Evolutionary conservation across 257 asterid species (phyloP).

Genomic region (Fraxinus cuspidata): DNA sequence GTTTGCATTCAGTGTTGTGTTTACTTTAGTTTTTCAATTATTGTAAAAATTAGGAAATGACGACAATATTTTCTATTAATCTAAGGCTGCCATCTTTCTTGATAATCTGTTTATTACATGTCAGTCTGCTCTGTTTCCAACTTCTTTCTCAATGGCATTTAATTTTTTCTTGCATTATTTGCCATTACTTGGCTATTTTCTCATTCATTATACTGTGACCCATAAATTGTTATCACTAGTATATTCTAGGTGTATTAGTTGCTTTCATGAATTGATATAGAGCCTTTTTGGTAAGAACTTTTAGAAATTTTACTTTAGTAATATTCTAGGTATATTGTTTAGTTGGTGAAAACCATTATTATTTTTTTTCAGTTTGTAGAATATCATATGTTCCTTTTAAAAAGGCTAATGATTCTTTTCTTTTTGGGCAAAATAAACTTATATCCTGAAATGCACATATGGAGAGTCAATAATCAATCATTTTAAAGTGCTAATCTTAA

Average conservation of each 20-base stretch:
- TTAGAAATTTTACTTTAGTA: not conserved
- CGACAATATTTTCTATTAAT: slow-evolving; percentile 22
- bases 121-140: slow-evolving; percentile 32
- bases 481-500: not conserved
- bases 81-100: slow-evolving; percentile 39
- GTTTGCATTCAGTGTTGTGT: slow-evolving; percentile 48
- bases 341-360: not conserved
- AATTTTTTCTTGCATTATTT: not conserved
- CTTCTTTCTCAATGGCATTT: not conserved
- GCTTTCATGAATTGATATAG: not conserved
- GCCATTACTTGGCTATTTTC: not conserved
- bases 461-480: not conserved
- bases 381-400: not conserved
- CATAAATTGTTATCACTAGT: slow-evolving; percentile 13
- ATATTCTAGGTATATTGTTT: not conserved
- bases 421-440: not conserved
- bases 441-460: not conserved
- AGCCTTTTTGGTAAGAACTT: no score
- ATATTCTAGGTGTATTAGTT: not conserved
- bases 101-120: slow-evolving; percentile 25
- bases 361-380: not conserved
- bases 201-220: slow-evolving; percentile 17
- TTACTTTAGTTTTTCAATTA: slow-evolving; percentile 23
- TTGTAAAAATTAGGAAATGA: slow-evolving; percentile 36
- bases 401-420: not conserved